Base-by-base conservation (phyloP, 2,329 filamentous ascomycete genomes). In the Cytospora leucostoma region DNA sequence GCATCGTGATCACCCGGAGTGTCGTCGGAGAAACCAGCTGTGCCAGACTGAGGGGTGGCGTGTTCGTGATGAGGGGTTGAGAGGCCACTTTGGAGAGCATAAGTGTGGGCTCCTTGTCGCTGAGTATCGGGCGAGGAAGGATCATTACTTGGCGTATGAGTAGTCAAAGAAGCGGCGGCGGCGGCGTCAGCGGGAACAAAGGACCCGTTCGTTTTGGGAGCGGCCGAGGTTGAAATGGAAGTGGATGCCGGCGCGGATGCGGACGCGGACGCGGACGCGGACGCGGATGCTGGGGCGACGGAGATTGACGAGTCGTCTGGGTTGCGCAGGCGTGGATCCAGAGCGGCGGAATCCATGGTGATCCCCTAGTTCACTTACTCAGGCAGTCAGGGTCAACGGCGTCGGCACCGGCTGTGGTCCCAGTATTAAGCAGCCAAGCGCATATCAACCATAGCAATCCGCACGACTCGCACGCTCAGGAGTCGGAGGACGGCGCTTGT, bases 291-390 rank as follows among this genome's bases (percentile, higher is more conserved):
- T 15, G n/a, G 38, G 38, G 51, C 51, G n/a, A 61, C 51, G 19
- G 57, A 61, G 33, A 65, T 65, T 32, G 62, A 57, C 4, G 62
- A 59, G 32, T 59, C 62, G 57, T 61, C 57, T 21, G 64, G 35
- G 37, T 55, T 61, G 56, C 62, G 65, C 47, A 66, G 65, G 56
- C 65, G 62, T 58, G 65, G 65, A 62, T 66, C 65, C 37, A 66
- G 19, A 4, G 59, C 62, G 34, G 65, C 63, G 35, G 65, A 62
- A 58, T 66, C 65, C 65, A 66, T 66, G 52, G 47, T 38, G 51
- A 37, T 37, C 44, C 44, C 27, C 32, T 44, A 34, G 34, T 53
- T 47, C 12, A 44, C 40, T 27, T 44, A 44, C 40, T 44, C 44
- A 47, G 44, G n/a, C n/a, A n/a, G n/a, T n/a, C n/a, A n/a, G n/a